A percentile compares a stretch with the other conserved stretches of the same genome.
Conservation (phyloP, 2,329 filamentous ascomycete genomes). For the Pseudogymnoascus sp. region DNA sequence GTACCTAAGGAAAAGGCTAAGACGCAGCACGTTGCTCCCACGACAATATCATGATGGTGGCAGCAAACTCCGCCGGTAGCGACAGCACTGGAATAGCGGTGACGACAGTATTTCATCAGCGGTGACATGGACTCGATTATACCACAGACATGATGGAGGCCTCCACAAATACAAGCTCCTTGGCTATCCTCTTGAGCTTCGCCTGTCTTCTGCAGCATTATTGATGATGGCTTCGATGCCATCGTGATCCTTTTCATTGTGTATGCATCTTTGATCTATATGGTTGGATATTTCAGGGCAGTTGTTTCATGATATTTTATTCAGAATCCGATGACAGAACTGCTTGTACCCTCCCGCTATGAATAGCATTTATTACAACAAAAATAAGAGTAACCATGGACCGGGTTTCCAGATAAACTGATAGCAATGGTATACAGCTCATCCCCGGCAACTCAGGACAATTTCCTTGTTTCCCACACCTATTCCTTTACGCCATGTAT, state of each 20-base stretch:
- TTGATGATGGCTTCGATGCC: not conserved
- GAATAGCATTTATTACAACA: not conserved
- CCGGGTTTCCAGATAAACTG: not conserved
- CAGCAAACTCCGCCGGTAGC: not conserved
- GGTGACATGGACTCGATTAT: not conserved
- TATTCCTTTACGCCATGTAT: not conserved
- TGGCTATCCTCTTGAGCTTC: not conserved
- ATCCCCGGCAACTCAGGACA: not conserved
- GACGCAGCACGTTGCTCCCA: not conserved
- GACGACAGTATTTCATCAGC: not conserved
- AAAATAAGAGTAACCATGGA: constrained; percentile 4
- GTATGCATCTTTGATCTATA: not conserved
- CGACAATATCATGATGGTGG: not conserved
- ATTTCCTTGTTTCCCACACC: not conserved
- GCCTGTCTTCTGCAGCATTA: not conserved
- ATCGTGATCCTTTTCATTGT: not conserved
- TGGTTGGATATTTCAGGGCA: not conserved
- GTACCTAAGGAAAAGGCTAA: not conserved
- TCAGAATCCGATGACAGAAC: not conserved
- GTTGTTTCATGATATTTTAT: not conserved
- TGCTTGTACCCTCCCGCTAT: not conserved
- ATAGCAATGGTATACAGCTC: not conserved
- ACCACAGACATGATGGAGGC: not conserved
- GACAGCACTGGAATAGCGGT: not conserved
- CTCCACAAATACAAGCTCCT: not conserved